Conservation (phyloP, 2,329 filamentous ascomycete genomes). For the Colletotrichum spinosum region DNA sequence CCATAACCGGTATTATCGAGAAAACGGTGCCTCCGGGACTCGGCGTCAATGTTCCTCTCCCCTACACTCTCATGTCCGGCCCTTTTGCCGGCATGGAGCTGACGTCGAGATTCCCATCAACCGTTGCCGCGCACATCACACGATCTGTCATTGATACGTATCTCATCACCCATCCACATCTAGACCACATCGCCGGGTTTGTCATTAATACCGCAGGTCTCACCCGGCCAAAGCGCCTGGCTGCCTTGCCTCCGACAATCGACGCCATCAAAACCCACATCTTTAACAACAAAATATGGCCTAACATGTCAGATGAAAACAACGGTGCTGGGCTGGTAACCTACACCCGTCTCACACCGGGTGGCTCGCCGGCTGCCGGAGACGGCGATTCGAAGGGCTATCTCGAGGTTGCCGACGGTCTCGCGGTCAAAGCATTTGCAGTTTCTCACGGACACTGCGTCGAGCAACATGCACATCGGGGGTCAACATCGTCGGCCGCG, state of each 20-base stretch:
- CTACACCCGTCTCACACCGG: conserved; percentile 88
- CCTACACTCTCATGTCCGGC: conserved; percentile 71
- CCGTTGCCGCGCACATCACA: conserved; percentile 86
- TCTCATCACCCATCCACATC: conserved; percentile 95
- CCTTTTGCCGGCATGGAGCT: conserved; percentile 85
- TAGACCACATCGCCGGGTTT: conserved; percentile 93
- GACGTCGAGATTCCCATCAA: conserved; percentile 58
- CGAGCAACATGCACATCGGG: conserved; percentile 74
- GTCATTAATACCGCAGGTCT: conserved; percentile 93
- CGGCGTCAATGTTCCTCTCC: conserved; percentile 52
- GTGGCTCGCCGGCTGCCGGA: conserved; percentile 85
- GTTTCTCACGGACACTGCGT: conserved; percentile 93
- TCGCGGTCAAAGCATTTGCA: conserved; percentile 88
- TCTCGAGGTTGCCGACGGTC: conserved; percentile 86
- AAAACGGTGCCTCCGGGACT: conserved; percentile 56
- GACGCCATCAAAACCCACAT: conserved; percentile 92
- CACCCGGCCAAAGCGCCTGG: conserved; percentile 84
- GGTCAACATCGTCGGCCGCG: conserved; percentile 47
- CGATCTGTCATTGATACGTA: conserved; percentile 86
- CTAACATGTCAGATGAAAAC: conserved; percentile 95
- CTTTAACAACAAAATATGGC: conserved; percentile 99
- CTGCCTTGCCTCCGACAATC: conserved; percentile 89
- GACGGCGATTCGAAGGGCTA: conserved; percentile 86
- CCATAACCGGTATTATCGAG: conserved; percentile 84
- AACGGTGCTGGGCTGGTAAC: conserved; percentile 93